Evolutionary conservation across 805 yeast genomes (phyloP).

Genomic region (Spathaspora girioi): DNA sequence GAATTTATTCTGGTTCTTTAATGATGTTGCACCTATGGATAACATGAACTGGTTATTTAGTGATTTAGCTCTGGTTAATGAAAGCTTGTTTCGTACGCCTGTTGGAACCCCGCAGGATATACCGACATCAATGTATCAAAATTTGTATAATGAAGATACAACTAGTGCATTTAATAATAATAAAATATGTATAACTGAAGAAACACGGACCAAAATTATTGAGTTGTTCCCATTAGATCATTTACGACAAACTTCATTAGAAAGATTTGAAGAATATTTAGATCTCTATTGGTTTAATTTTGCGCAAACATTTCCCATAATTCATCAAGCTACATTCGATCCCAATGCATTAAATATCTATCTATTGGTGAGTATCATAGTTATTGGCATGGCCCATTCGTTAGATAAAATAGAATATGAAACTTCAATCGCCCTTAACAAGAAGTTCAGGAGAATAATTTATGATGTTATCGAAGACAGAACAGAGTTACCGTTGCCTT

Average conservation of each 20-base stretch:
- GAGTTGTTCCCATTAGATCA: not conserved
- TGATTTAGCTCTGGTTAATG: slow-evolving; percentile 2
- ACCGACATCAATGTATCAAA: slow-evolving; percentile 5
- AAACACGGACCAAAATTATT: slow-evolving; percentile 3
- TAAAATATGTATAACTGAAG: slow-evolving; percentile 4
- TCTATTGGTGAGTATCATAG: slow-evolving; percentile 8
- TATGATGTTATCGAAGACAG: slow-evolving; percentile 7
- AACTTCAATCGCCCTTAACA: slow-evolving; percentile 6
- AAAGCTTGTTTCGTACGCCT: not conserved
- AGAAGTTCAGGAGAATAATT: slow-evolving; percentile 6
- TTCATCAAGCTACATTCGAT: slow-evolving; percentile 9
- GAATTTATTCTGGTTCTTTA: slow-evolving; percentile 7
- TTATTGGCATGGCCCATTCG: slow-evolving; percentile 12
- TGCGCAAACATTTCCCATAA: slow-evolving; percentile 7
- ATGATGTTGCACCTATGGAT: slow-evolving; percentile 5
- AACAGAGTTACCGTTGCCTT: slow-evolving; percentile 6
- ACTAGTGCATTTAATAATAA: slow-evolving; percentile 3
- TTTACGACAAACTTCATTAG: not conserved
- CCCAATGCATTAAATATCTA: slow-evolving; percentile 4
- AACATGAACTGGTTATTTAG: slow-evolving; percentile 7
- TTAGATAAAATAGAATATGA: slow-evolving; percentile 8
- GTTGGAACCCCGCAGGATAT: not conserved
- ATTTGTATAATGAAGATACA: slow-evolving; percentile 6
- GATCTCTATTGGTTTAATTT: slow-evolving; percentile 9
- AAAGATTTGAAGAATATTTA: slow-evolving; percentile 6